phyloP scores from a whole-genome alignment of 2,329 filamentous ascomycete species.

The Rhexocercosporidium sp. region DNA sequence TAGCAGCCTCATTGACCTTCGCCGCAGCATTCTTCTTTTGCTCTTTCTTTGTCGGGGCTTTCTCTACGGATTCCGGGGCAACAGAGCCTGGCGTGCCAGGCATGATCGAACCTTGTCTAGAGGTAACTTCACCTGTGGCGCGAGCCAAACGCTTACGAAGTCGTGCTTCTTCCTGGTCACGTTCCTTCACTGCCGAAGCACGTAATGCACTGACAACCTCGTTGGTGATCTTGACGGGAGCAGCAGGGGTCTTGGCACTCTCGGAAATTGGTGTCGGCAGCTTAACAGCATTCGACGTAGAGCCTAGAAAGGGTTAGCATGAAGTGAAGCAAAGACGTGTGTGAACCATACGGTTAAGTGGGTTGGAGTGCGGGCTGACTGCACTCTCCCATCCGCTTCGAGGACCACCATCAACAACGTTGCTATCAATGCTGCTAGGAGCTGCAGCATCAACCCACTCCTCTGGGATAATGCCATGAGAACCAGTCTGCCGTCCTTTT shows the following conservation, averaged over 20 bases:
- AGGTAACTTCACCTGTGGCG: constrained; percentile 55
- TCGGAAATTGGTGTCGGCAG: constrained; percentile 53
- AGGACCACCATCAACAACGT: constrained; percentile 34
- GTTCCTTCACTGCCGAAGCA: constrained; percentile 67
- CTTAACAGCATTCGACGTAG: constrained; percentile 43
- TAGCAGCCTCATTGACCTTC: constrained; percentile 77
- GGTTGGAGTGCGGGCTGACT: constrained; percentile 58
- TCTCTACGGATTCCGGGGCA: constrained; percentile 68
- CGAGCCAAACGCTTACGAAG: constrained; percentile 70
- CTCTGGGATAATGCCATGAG: constrained; percentile 77
- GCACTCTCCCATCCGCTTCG: constrained; percentile 52
- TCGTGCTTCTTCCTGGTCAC: constrained; percentile 74
- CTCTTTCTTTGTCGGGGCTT: constrained; percentile 86
- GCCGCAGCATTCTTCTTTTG: constrained; percentile 75
- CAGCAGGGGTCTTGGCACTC: constrained; percentile 55
- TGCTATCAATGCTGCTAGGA: constrained; percentile 46
- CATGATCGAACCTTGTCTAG: constrained; percentile 53
- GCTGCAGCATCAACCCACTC: constrained; percentile 77
- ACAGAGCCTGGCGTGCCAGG: constrained; percentile 66
- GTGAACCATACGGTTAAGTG: constrained; percentile 62
- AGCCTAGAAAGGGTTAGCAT: constrained; percentile 39
- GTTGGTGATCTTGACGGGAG: constrained; percentile 46
- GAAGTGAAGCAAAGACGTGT: constrained; percentile 13
- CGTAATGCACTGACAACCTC: constrained; percentile 59
- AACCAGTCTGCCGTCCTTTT: constrained; percentile 73